Conservation (phyloP, 495 filamentous ascomycete species). For the Hypoxylon fragiforme region DNA sequence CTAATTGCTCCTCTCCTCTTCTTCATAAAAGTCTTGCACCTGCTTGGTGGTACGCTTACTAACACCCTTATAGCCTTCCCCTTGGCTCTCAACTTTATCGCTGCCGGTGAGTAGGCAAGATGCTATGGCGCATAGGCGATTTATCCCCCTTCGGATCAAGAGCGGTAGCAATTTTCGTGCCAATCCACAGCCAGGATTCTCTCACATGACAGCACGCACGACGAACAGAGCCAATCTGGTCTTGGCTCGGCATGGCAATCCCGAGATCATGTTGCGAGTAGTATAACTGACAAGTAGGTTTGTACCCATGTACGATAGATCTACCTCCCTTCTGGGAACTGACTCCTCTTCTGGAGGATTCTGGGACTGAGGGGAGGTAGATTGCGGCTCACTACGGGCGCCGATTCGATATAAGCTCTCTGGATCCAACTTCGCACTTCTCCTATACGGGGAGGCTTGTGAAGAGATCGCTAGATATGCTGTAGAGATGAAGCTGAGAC, state of each 20-base stretch:
- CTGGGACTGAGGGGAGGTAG: conserved; percentile 26
- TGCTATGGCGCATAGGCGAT: conserved; percentile 20
- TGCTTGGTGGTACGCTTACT: conserved; percentile 19
- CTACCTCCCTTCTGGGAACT: conserved; percentile 23
- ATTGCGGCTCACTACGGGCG: conserved; percentile 85
- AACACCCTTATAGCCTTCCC: conserved; percentile 59
- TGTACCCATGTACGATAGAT: conserved; percentile 34
- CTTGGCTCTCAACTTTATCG: conserved; percentile 79
- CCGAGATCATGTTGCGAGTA: conserved; percentile 21
- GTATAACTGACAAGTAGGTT: conserved; percentile 39
- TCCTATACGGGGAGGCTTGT: conserved; percentile 14
- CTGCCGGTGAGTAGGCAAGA: conserved; percentile 71
- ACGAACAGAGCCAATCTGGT: neutral
- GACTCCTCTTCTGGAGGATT: conserved; percentile 24
- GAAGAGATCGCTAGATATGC: conserved; percentile 30
- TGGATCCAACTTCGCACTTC: conserved; percentile 52
- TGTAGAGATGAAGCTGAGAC: conserved; percentile 76
- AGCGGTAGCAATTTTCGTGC: conserved; percentile 45
- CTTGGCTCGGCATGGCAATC: neutral
- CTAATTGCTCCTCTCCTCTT: conserved; percentile 8
- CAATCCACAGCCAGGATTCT: neutral
- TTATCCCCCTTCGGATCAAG: conserved; percentile 26
- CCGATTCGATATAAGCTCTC: conserved; percentile 58
- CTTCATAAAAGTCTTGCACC: too few relatives aligned
- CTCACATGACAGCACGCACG: neutral